Conservation (phyloP, 192 early-diverging fungal species). For the Funneliformis geosporum region DNA sequence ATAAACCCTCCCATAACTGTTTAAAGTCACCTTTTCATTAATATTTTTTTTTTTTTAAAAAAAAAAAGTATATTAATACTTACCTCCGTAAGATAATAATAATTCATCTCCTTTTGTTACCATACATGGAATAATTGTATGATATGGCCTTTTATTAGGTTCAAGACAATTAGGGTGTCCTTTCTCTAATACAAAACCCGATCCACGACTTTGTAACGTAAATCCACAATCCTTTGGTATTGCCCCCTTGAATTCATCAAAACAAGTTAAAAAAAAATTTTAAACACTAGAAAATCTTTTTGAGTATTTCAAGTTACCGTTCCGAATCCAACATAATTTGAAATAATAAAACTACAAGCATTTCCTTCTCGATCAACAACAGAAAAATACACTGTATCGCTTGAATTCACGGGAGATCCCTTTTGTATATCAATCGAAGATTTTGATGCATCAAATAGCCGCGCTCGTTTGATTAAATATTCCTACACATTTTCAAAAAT, state of each 20-base stretch:
- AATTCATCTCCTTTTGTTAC: constrained; percentile 49
- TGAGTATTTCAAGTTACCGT: constrained; percentile 3
- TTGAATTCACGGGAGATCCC: constrained; percentile 61
- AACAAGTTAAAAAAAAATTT: constrained; percentile 9
- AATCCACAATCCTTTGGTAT: constrained; percentile 65
- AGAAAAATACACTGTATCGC: constrained; percentile 77
- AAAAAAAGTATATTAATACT: neutral
- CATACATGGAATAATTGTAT: constrained; percentile 79
- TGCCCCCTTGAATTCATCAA: constrained; percentile 42
- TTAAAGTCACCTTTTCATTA: constrained; percentile 25
- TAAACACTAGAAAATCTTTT: constrained; percentile 11
- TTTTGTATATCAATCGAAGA: constrained; percentile 53
- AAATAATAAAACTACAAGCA: constrained; percentile 78
- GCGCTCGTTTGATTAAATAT: constrained; percentile 59
- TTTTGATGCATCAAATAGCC: constrained; percentile 50
- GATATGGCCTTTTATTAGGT: constrained; percentile 72
- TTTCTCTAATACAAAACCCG: constrained; percentile 63
- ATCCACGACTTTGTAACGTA: constrained; percentile 68
- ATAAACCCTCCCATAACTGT: constrained; percentile 74
- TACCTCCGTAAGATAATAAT: constrained; percentile 50
- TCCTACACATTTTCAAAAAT: constrained; percentile 33
- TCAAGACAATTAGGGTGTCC: constrained; percentile 64
- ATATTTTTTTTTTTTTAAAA: constrained; percentile 11
- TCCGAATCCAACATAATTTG: constrained; percentile 56
- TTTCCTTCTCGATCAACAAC: constrained; percentile 76